Evolutionary conservation across 2,329 filamentous ascomycete species (phyloP), one percentile per base, ranked within the genome.

Genomic region (Fusarium longipes): DNA sequence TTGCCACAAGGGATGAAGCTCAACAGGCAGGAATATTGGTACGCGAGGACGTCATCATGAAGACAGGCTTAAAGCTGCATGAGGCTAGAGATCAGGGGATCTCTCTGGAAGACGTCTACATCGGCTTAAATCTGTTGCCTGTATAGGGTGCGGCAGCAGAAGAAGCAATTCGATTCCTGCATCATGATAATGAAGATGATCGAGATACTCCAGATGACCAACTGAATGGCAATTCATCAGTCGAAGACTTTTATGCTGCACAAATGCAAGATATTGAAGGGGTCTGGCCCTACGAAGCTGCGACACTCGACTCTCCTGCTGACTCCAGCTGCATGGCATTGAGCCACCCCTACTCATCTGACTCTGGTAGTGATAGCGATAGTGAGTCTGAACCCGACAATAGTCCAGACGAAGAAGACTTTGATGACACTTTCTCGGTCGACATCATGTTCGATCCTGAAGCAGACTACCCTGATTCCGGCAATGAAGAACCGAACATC

Each of bases 101-200:
- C 24, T 8, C 29, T 0, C 33, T 77, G 2, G 20, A 51, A 1
- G 50, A 74, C 5, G 33, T 79, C 4, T 36, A 18, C 11, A 70
- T 79, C 18, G 73, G 75, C 8, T 22, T 61, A 6, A 63, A 63
- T 14, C 50, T 79, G 20, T 56, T 79, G 33, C 76, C 77, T 4
- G 67, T 68, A 5, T 78, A 76, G 77, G 38, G 43, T 5, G 57
- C 35, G 5, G 51, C 53, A 29, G 53, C 42, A 25, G 39, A 62
- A 1, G 36, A 67, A 18, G 38, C 45, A 17, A 36, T 29, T 4
- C 25, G 12, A 9, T 50, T 40, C 11, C 25, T 70, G 10, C 40
- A 33, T n/a, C 40, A 49, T 5, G 52, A 51, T 2, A 25, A 32
- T 1, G 45, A 59, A 1, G 22, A 30, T 7, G 38, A 27, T 2